phyloP scores from a whole-genome alignment of 148 eudicot genomes.

The Rhododendron williamsianum region DNA sequence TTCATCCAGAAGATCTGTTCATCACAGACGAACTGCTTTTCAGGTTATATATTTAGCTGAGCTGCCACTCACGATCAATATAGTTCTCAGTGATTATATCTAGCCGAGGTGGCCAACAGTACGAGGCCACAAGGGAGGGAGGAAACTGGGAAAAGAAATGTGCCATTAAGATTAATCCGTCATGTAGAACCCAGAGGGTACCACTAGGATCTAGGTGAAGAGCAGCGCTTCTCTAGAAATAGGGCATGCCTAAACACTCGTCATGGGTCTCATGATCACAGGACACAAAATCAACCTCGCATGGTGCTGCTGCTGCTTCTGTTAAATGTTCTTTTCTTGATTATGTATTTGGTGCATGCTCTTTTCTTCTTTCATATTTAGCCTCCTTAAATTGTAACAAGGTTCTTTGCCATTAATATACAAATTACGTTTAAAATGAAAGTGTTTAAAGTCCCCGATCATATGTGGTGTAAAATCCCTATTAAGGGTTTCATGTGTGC shows the following conservation, averaged over 20 bases:
- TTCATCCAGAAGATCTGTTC: not conserved
- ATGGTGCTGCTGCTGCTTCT: not conserved
- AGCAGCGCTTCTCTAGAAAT: not conserved
- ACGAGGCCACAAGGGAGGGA: not conserved
- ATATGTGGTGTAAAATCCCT: not conserved
- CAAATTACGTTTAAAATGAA: not conserved
- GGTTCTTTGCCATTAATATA: not conserved
- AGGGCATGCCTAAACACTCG: not conserved
- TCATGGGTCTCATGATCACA: not conserved
- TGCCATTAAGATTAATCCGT: not conserved
- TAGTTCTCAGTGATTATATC: not conserved
- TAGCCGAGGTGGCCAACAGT: not conserved
- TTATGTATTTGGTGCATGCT: not conserved
- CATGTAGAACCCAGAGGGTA: not conserved
- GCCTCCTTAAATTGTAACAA: not conserved
- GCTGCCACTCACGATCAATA: not conserved
- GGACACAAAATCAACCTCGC: not conserved
- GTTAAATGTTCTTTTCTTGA: not conserved
- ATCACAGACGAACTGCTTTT: not conserved
- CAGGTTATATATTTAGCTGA: not conserved
- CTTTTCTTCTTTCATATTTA: constrained; percentile 1
- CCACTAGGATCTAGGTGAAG: not conserved
- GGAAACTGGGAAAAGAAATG: not conserved
- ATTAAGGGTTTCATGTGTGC: not conserved
- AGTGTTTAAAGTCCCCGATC: not conserved